These are phyloP conservation scores for Pythium oligandrum DNA, from an alignment of 352 stramenopile genomes.

Conservation along the genomic window DNA sequence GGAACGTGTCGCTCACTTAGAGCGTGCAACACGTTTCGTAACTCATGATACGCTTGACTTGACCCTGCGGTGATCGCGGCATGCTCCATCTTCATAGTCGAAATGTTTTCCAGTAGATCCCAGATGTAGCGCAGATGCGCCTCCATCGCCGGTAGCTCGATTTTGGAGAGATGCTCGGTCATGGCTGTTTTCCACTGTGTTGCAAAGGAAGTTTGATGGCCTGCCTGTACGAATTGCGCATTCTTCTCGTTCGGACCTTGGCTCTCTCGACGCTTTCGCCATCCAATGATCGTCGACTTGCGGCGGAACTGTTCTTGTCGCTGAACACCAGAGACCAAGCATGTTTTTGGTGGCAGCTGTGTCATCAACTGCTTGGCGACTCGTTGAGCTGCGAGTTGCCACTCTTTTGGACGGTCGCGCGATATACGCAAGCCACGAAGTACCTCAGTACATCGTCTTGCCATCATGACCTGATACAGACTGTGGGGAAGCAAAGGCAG, in stretches of 20 bases:
- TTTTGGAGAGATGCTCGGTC: slow-evolving; percentile 28
- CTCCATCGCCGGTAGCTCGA: slow-evolving; percentile 50
- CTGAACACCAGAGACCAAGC: slow-evolving; percentile 30
- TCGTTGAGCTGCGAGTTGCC: slow-evolving; percentile 15
- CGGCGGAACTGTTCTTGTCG: slow-evolving; percentile 35
- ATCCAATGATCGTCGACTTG: slow-evolving; percentile 32
- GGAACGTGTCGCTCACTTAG: slow-evolving; percentile 4
- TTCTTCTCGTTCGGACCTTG: too few relatives aligned
- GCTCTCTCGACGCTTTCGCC: slow-evolving; percentile 18
- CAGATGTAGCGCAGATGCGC: slow-evolving; percentile 38
- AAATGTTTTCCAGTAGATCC: slow-evolving; percentile 27
- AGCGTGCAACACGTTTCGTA: slow-evolving; percentile 6
- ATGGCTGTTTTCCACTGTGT: slow-evolving; percentile 20
- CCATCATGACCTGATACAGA: too few relatives aligned
- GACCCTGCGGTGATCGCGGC: not conserved
- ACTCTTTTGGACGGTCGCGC: too few relatives aligned
- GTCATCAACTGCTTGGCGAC: slow-evolving; percentile 17
- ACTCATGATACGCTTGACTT: slow-evolving; percentile 4
- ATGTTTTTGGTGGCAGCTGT: slow-evolving; percentile 26
- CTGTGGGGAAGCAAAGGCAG: too few relatives aligned
- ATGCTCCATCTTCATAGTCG: slow-evolving; percentile 23
- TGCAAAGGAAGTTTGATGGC: too few relatives aligned
- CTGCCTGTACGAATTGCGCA: too few relatives aligned
- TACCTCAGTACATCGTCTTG: too few relatives aligned
- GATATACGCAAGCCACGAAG: too few relatives aligned